Evolutionary conservation across 768 basidiomycete genomes (phyloP).

Genomic region (Ramaria rubella): DNA sequence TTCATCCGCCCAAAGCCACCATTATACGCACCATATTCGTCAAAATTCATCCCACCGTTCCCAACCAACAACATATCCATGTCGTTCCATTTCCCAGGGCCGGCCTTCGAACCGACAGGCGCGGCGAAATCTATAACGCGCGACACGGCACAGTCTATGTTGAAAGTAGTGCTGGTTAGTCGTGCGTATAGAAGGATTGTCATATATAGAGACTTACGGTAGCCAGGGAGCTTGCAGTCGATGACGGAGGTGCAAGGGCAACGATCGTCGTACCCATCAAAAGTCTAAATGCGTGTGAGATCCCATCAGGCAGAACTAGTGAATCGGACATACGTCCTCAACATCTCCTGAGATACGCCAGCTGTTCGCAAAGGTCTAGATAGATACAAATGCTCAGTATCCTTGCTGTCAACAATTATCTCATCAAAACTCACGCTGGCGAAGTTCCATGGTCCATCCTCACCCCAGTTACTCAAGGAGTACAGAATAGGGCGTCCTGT

Average conservation of each 20-base stretch:
- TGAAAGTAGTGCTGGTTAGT: not conserved
- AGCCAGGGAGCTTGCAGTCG: slow-evolving; percentile 34
- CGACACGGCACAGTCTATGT: slow-evolving; percentile 14
- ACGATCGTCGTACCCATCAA: slow-evolving; percentile 29
- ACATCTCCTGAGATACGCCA: slow-evolving; percentile 23
- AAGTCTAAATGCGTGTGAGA: slow-evolving; percentile 21
- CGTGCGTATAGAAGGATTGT: too few relatives aligned
- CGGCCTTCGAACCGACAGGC: slow-evolving; percentile 30
- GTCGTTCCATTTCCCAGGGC: slow-evolving; percentile 32
- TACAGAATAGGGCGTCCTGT: slow-evolving; percentile 35
- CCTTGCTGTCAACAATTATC: slow-evolving; percentile 12
- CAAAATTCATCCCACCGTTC: slow-evolving; percentile 32
- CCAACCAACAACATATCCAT: slow-evolving; percentile 33
- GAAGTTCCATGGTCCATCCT: slow-evolving; percentile 36
- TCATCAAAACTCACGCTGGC: slow-evolving; percentile 16
- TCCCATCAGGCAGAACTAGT: not conserved
- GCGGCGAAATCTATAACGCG: slow-evolving; percentile 34
- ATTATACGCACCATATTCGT: slow-evolving; percentile 31
- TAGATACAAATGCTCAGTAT: not conserved
- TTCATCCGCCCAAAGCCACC: not conserved
- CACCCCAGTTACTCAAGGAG: slow-evolving; percentile 37
- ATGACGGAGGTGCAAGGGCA: slow-evolving; percentile 31
- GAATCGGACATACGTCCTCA: slow-evolving; percentile 11
- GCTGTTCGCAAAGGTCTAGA: slow-evolving; percentile 20
- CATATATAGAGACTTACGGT: too few relatives aligned